Conservation (phyloP, 169 alveolate species). For the Cyclospora cayetanensis region DNA sequence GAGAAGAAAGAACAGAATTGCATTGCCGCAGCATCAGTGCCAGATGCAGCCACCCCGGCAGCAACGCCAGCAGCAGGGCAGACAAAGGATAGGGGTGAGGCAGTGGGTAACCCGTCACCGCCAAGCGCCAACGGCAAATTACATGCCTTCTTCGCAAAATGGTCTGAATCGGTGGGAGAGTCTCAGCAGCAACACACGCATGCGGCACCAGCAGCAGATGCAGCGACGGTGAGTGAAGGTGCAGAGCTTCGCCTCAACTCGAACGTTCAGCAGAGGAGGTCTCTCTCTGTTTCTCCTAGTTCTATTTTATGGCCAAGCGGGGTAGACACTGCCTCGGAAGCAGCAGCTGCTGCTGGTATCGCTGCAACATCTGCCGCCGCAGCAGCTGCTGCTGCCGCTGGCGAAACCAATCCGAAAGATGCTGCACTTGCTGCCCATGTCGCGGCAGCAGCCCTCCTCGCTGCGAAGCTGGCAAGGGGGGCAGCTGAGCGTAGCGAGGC, state of each 20-base stretch:
- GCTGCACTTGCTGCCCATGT: constrained; percentile 56
- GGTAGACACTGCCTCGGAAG: background rate
- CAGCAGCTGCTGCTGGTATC: constrained; percentile 46
- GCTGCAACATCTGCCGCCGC: constrained; percentile 26
- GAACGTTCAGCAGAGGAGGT: background rate
- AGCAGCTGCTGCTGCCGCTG: constrained; percentile 50
- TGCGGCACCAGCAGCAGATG: constrained; percentile 16
- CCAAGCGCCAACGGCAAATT: background rate
- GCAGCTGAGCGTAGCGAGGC: constrained; percentile 1
- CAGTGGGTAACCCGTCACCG: background rate
- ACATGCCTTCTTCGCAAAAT: background rate
- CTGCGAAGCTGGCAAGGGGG: constrained; percentile 49
- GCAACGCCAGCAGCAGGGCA: background rate
- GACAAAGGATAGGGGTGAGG: background rate
- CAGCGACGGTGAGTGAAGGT: background rate
- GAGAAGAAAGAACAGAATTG: background rate
- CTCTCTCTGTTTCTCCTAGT: background rate
- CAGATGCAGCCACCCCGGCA: background rate
- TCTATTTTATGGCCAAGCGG: background rate
- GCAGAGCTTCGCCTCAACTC: background rate
- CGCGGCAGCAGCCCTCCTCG: constrained; percentile 43
- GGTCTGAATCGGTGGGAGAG: background rate
- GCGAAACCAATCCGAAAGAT: background rate
- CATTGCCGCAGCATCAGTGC: background rate
- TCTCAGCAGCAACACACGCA: too few species aligned